Evolutionary conservation across 257 asterid species (phyloP).

Genomic region (Salvia hispanica): DNA sequence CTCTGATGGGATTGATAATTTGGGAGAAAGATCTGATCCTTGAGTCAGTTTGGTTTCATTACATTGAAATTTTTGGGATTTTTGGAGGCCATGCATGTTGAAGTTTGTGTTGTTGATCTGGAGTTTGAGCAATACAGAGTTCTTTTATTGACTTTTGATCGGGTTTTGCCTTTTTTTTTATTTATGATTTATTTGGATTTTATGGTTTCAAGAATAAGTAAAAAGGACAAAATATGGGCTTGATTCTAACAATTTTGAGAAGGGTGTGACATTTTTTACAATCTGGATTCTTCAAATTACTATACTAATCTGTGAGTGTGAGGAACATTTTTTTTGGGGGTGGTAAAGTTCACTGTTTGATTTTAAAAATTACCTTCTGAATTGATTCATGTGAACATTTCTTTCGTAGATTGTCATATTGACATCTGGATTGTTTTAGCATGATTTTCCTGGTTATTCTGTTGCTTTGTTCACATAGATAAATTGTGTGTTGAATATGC

Average conservation of each 20-base stretch:
- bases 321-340: conserved; percentile 7
- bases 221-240: neutral
- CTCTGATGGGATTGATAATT: conserved; percentile 23
- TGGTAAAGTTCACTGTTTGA: conserved; percentile 14
- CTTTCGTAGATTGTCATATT: conserved; percentile 16
- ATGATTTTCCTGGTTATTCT: neutral
- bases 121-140: conserved; percentile 26
- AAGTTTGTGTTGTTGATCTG: conserved; percentile 43
- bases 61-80: conserved; percentile 28
- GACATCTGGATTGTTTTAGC: too few species aligned
- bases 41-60: conserved; percentile 27
- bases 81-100: conserved; percentile 45
- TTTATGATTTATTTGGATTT: neutral
- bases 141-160: conserved; percentile 10
- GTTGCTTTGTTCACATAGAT: neutral
- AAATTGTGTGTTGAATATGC: neutral
- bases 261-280: conserved; percentile 19
- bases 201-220: neutral
- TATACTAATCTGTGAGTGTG: conserved; percentile 6
- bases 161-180: neutral
- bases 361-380: conserved; percentile 16
- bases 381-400: conserved; percentile 15
- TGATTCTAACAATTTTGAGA: conserved; percentile 7
- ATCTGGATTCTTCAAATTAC: conserved; percentile 22
- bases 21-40: conserved; percentile 53